A percentile compares a stretch with the other conserved stretches of the same genome.
These are phyloP conservation scores for Clohesyomyces aquaticus DNA, from an alignment of 495 filamentous ascomycete genomes.

Conservation along the genomic window DNA sequence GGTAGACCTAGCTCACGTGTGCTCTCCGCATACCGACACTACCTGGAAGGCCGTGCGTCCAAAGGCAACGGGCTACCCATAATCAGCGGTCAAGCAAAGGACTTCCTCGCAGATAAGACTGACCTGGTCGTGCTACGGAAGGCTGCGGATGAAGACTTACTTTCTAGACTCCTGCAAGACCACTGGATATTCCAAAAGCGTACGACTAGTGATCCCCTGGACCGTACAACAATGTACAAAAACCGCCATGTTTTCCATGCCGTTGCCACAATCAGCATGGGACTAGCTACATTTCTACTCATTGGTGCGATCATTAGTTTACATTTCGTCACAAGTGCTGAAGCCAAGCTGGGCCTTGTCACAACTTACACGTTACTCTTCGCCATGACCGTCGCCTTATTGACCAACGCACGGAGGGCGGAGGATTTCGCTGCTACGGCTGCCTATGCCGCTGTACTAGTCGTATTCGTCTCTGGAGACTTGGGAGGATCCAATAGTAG, in stretches of 20 bases:
- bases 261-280: slow-evolving; percentile 7
- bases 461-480: slow-evolving; percentile 25
- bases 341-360: slow-evolving; percentile 21
- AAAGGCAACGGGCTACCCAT: slow-evolving; percentile 3
- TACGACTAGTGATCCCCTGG: slow-evolving; percentile 3
- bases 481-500: background rate
- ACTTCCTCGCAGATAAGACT: slow-evolving; percentile 18
- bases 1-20: slow-evolving; percentile 2
- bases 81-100: slow-evolving; percentile 19
- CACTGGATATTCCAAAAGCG: slow-evolving; percentile 26
- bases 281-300: slow-evolving; percentile 11
- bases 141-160: slow-evolving; percentile 16
- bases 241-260: slow-evolving; percentile 10
- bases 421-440: slow-evolving; percentile 29
- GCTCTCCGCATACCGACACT: background rate
- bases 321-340: slow-evolving; percentile 3
- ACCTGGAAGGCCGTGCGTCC: slow-evolving; percentile 3
- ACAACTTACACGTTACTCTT: slow-evolving; percentile 24
- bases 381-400: slow-evolving; percentile 12
- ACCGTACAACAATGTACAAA: slow-evolving; percentile 22
- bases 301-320: slow-evolving; percentile 23
- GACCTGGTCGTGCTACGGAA: slow-evolving; percentile 22
- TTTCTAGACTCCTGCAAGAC: slow-evolving; percentile 24
- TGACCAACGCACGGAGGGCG: slow-evolving; percentile 21
- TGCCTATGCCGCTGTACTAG: slow-evolving; percentile 23